Conservation (phyloP, 441 rosid species). For the Pelargonium citronellum region DNA sequence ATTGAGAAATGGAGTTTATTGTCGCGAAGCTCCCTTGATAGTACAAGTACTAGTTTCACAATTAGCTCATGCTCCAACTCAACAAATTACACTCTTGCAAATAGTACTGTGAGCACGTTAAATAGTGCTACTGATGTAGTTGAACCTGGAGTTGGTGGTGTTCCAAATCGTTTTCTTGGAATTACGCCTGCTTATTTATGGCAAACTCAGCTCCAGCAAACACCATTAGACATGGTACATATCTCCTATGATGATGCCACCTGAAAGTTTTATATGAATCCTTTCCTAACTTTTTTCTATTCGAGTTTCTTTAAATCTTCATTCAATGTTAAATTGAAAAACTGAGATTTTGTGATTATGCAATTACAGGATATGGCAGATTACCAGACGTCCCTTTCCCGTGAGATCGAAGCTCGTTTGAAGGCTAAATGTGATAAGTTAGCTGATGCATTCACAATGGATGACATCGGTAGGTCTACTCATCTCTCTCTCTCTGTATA, state of each 20-base stretch:
- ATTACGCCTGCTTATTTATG: slow-evolving; percentile 77
- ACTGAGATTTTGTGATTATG: background rate
- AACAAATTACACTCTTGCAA: slow-evolving; percentile 40
- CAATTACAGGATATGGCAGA: slow-evolving; percentile 63
- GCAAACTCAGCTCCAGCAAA: slow-evolving; percentile 72
- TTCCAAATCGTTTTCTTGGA: slow-evolving; percentile 82
- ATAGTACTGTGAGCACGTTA: slow-evolving; percentile 38
- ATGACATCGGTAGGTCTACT: slow-evolving; percentile 63
- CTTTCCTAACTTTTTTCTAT: background rate
- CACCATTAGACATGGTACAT: slow-evolving; percentile 53
- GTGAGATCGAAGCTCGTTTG: slow-evolving; percentile 74
- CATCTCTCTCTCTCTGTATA: background rate
- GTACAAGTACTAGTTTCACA: slow-evolving; percentile 62
- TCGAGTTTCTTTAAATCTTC: background rate
- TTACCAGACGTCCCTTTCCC: slow-evolving; percentile 70
- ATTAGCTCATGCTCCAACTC: slow-evolving; percentile 75
- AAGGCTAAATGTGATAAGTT: slow-evolving; percentile 78
- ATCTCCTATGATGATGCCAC: background rate
- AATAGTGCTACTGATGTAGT: slow-evolving; percentile 41
- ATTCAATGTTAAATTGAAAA: background rate
- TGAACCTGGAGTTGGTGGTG: slow-evolving; percentile 86
- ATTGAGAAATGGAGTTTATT: slow-evolving; percentile 82
- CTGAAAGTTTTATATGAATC: background rate
- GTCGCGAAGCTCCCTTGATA: slow-evolving; percentile 83
- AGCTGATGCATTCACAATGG: slow-evolving; percentile 64